These are phyloP conservation scores for Paxillus ammoniavirescens DNA, from an alignment of 768 basidiomycete genomes.

Conservation along the genomic window DNA sequence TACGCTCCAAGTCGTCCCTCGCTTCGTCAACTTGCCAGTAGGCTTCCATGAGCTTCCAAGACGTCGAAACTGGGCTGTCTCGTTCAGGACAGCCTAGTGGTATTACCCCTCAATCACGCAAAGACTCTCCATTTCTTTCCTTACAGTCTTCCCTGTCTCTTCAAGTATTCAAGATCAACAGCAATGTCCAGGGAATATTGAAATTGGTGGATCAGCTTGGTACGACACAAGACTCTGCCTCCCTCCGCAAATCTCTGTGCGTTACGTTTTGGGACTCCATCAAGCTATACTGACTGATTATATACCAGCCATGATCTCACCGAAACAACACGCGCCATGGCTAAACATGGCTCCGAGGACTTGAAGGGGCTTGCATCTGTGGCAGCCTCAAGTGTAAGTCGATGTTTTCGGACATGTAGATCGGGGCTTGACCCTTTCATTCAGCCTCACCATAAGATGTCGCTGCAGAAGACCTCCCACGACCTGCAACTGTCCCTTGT, in stretches of 20 bases:
- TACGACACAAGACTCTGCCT: conserved; percentile 73
- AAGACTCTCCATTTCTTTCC: conserved; percentile 73
- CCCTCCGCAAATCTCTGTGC: conserved; percentile 81
- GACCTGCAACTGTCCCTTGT: conserved; percentile 89
- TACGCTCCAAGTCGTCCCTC: too few species aligned
- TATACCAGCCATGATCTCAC: conserved; percentile 84
- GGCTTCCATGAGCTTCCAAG: conserved; percentile 47
- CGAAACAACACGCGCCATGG: conserved; percentile 92
- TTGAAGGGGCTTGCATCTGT: conserved; percentile 82
- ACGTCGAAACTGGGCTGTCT: conserved; percentile 45
- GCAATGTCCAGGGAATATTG: conserved; percentile 93
- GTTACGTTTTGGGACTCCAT: conserved; percentile 30
- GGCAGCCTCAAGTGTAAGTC: conserved; percentile 57
- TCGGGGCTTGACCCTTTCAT: background rate
- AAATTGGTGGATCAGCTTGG: conserved; percentile 96
- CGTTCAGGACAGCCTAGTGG: conserved; percentile 28
- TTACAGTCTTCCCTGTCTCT: conserved; percentile 81
- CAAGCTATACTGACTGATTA: conserved; percentile 3
- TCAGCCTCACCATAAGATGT: conserved; percentile 80
- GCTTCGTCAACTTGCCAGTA: too few species aligned
- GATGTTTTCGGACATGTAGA: background rate
- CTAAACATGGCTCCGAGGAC: conserved; percentile 91
- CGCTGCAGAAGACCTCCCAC: conserved; percentile 90
- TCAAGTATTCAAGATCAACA: conserved; percentile 98
- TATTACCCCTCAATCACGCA: conserved; percentile 38